Evolutionary conservation across 345 rosid genomes (phyloP), one percentile per base, ranked within the genome.

Genomic region (Physaria fendleri): DNA sequence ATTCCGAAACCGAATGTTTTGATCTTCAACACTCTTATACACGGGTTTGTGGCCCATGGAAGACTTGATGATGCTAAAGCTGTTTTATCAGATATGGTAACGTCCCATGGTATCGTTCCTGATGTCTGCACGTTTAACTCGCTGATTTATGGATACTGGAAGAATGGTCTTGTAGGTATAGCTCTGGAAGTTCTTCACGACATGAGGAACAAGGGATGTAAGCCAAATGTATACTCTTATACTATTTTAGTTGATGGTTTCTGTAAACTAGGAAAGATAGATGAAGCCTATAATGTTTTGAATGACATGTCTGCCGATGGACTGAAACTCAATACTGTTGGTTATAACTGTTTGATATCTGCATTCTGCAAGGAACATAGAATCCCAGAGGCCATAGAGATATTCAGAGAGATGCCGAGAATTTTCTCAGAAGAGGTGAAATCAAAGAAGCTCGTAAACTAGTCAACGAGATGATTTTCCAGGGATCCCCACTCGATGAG

Each of bases 391-490:
- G 98, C 95, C 34, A 22, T 69, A 37, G 50, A 78, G 22, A 64
- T 82, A 59, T 74, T 82, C 51, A 42, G 55, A 42, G 85, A 85
- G 77, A 88, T 91, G 98, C 61, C 74, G 11, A 80, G 62, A 11
- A 76, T 12, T 84, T 78, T 75, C 45, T 88, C 1, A 76, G 78
- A 65, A 81, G 79, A 56, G 88, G 78, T 10, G 81, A 66, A 17
- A 68, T 81, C 52, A 80, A 79, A 72, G 95, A 84, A 74, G 95
- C 95, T 41, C 68, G 74, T 51, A 81, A 84, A 68, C 88, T 88
- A 57, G 82, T 85, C 2, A 82, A 78, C 6, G 95, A 88, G 56
- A 88, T 91, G 98, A 44, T 78, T 45, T 85, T 81, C 63, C 82
- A 82, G 56, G 96, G 96, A 48, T 88, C 81, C 7, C 53, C 74